phyloP scores from a whole-genome alignment of 1,284 basidiomycete genomes.

The Papiliotrema laurentii region DNA sequence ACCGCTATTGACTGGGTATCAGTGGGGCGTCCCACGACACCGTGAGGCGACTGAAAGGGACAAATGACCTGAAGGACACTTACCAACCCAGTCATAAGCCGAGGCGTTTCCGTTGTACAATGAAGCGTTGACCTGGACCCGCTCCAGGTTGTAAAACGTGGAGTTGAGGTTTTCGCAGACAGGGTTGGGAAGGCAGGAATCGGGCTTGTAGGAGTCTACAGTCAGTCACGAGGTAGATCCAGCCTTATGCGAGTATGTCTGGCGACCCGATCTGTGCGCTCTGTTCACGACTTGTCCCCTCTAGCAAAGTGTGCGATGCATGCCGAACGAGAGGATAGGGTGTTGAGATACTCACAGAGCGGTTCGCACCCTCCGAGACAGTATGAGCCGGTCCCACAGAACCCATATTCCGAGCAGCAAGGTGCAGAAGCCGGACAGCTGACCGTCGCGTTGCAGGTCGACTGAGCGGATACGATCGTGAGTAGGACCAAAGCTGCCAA shows the following conservation, averaged over 20 bases:
- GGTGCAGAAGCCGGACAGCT: constrained; percentile 59
- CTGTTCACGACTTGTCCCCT: too few relatives aligned
- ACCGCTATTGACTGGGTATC: constrained; percentile 41
- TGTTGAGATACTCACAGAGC: constrained; percentile 53
- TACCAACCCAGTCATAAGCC: constrained; percentile 51
- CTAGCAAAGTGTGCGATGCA: not conserved
- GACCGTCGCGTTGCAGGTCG: constrained; percentile 20
- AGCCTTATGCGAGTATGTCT: too few relatives aligned
- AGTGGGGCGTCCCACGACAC: too few relatives aligned
- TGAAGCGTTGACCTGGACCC: constrained; percentile 57
- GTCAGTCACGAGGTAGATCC: too few relatives aligned
- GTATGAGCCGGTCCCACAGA: constrained; percentile 61
- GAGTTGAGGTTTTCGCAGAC: constrained; percentile 64
- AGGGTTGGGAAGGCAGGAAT: constrained; percentile 67
- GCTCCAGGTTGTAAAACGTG: constrained; percentile 61
- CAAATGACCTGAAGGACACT: constrained; percentile 46
- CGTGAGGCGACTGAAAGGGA: too few relatives aligned
- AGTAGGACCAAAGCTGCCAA: too few relatives aligned
- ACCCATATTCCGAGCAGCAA: constrained; percentile 74
- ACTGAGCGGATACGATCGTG: not conserved
- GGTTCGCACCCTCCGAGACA: constrained; percentile 80
- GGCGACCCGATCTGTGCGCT: too few relatives aligned
- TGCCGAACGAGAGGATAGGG: not conserved
- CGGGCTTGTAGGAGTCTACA: constrained; percentile 54
- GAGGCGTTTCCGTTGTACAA: constrained; percentile 69